Evolutionary conservation across 306 rosid genomes (phyloP), one percentile per base, ranked within the genome.

Genomic region (Quercus mongolica): DNA sequence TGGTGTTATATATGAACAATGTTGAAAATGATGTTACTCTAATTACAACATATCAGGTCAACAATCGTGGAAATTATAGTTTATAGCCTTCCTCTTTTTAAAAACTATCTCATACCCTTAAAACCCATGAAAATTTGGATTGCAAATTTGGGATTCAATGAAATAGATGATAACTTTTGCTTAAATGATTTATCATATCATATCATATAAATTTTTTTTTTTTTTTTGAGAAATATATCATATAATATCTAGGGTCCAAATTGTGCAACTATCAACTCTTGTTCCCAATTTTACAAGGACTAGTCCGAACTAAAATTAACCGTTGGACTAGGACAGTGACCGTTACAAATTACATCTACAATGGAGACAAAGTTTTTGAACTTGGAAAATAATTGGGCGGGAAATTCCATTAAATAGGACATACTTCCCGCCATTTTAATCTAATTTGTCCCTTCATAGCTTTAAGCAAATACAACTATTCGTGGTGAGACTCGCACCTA

Each of bases 361-460:
- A 2, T 14, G 46, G 11, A 41, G 46, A 41, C 46, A 41, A 61
- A 20, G n/a, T 11, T 23, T 73, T 67, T 19, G 17, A 76, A 72
- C 19, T 56, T 14, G 18, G 21, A 13, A 83, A 35, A 17, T 80
- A 38, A 8, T 41, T 56, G 59, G 44, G 86, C 83, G 76, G 77
- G 82, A 77, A 77, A 77, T 54, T 46, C 19, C 68, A 56, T 17
- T 25, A 73, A 23, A 70, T 72, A 78, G 77, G 54, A 23, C 30
- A 23, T 74, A 49, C 65, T 83, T 89, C 92, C 85, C 89, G 89
- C 92, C 92, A 83, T 51, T 55, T 61, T 77, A 58, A 9, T 55
- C 56, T 23, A 74, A 63, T 76, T 74, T 28, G 31, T 49, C 56
- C 15, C 23, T 52, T 52, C 35, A 30, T 18, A 0, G 6, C 0